These are phyloP conservation scores for Gossypium arboreum DNA, from an alignment of 345 rosid genomes.

Conservation along the genomic window DNA sequence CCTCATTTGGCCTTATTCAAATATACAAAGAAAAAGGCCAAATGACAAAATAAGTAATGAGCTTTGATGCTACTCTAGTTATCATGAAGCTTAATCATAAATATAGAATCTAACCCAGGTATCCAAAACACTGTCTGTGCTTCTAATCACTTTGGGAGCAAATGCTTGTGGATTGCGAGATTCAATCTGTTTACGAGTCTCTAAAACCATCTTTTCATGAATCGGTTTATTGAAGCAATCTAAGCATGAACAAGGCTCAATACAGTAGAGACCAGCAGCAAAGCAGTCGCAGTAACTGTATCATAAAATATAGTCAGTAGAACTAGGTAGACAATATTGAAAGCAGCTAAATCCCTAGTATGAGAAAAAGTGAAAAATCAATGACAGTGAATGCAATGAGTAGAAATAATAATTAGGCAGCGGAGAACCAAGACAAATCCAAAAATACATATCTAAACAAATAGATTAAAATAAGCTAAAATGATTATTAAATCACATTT, in stretches of 20 bases:
- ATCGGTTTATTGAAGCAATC: conserved; percentile 63
- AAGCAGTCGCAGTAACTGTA: conserved; percentile 82
- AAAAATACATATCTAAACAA: neutral
- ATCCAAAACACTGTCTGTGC: conserved; percentile 26
- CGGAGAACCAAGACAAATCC: conserved; percentile 5
- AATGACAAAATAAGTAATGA: conserved; percentile 4
- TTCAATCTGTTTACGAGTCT: conserved; percentile 53
- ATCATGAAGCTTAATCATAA: conserved; percentile 6
- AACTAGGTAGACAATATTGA: conserved; percentile 6
- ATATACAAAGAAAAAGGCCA: conserved; percentile 14
- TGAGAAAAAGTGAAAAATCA: neutral
- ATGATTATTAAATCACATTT: neutral
- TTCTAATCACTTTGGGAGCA: conserved; percentile 70
- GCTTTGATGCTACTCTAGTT: conserved; percentile 11
- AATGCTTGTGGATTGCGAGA: conserved; percentile 76
- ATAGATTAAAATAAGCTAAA: neutral
- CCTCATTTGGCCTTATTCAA: conserved; percentile 1
- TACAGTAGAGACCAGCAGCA: conserved; percentile 77
- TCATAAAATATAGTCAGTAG: conserved; percentile 11
- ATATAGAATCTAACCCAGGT: conserved; percentile 36
- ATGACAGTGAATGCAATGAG: neutral
- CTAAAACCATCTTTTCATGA: conserved; percentile 48
- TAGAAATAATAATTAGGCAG: neutral
- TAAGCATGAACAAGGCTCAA: conserved; percentile 62
- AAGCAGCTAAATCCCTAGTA: neutral